Evolutionary conservation across 768 basidiomycete genomes (phyloP), one percentile per base, ranked within the genome.

Genomic region (Mycena haematopus): DNA sequence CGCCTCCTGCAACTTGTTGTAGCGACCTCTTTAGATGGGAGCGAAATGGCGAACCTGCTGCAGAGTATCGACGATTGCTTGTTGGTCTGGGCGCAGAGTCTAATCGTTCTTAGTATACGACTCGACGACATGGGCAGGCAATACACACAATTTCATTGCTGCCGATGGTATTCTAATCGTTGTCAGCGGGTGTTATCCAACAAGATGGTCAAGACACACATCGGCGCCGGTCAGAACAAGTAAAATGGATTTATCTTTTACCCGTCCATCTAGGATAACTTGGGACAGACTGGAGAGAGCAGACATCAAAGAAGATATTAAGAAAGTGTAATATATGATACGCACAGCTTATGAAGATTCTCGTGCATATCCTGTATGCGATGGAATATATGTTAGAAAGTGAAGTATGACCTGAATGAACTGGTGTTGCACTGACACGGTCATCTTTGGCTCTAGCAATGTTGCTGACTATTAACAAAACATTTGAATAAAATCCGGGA

Each of bases 211-310:
- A 53, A 10, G 1, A 52, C 67, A 2, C 19, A 63, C 67, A 56
- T 68, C 67, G 36, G 67, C 38, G 29, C 61, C 62, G 9, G 67
- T 68, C 4, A 68, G 25, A 10, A 66, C 46, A 7, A 68, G 53
- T 0, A 56, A 19, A n/a, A 68, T 63, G 1, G 67, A 63, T 27
- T 63, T 57, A 7, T 63, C 58, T 1, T 45, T 50, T 0, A 68
- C 46, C 2, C 67, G 57, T 8, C 62, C 62, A 52, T 68, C 67
- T 14, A 66, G 14, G 13, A 66, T 63, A 11, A 54, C 31, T 17
- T 63, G 61, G 7, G 5, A n/a, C 11, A 68, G 25, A n/a, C 67
- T 68, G 35, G 47, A 36, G 24, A n/a, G 19, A 19, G 13, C 17
- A 21, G 1, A 21, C 17, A 24, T 35, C 4, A 53, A 40, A 45